Conservation (phyloP, 805 yeast genomes). For the Candida saitoana region DNA sequence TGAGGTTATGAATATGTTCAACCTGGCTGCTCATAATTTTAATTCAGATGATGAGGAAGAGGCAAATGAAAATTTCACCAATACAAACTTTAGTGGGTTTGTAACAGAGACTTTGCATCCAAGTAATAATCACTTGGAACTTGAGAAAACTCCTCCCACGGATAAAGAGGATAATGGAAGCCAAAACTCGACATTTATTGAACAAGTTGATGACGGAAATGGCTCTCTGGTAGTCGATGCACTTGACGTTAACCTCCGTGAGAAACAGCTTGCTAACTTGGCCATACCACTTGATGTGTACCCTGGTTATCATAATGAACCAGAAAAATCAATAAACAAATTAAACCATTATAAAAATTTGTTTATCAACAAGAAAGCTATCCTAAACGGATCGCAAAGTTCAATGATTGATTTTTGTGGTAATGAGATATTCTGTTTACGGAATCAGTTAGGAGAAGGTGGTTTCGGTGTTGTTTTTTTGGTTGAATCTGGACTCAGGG, state of each 20-base stretch:
- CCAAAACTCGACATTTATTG: conserved; percentile 48
- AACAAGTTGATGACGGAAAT: conserved; percentile 18
- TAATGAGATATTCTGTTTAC: conserved; percentile 44
- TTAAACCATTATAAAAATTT: conserved; percentile 32
- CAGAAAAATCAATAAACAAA: conserved; percentile 21
- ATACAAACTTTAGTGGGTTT: conserved; percentile 41
- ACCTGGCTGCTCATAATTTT: conserved; percentile 42
- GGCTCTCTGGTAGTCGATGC: conserved; percentile 29
- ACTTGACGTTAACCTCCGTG: conserved; percentile 38
- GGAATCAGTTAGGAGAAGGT: conserved; percentile 68
- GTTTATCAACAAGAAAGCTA: conserved; percentile 33
- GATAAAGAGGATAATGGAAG: conserved; percentile 21
- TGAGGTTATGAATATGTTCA: conserved; percentile 75
- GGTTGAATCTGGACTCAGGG: conserved; percentile 52
- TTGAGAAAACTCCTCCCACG: conserved; percentile 24
- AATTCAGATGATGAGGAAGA: conserved; percentile 28
- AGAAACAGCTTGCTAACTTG: conserved; percentile 33
- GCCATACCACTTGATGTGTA: conserved; percentile 30
- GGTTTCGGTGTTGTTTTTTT: conserved; percentile 75
- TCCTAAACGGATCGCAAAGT: conserved; percentile 29
- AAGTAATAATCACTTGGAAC: conserved; percentile 2
- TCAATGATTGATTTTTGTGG: conserved; percentile 44
- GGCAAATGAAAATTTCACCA: conserved; percentile 18
- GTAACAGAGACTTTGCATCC: conserved; percentile 46
- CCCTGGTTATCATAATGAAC: conserved; percentile 33